Evolutionary conservation across 2,329 filamentous ascomycete genomes (phyloP).

Genomic region (Diaporthe caulivora): DNA sequence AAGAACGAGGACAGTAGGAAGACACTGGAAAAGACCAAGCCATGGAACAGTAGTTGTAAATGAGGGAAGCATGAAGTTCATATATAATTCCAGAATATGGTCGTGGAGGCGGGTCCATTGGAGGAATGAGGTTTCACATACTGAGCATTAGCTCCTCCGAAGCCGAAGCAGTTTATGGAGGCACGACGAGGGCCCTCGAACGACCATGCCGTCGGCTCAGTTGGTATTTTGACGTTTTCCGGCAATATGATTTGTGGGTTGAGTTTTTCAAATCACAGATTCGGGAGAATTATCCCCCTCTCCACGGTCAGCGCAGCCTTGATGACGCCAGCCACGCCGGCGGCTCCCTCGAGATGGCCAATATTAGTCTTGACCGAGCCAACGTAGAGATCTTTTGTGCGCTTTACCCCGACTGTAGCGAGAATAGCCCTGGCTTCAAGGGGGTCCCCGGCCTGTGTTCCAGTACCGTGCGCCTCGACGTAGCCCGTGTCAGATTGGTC

Average conservation of each 20-base stretch:
- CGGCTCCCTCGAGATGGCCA: slow-evolving; percentile 29
- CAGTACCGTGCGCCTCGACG: slow-evolving; percentile 44
- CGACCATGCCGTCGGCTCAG: neutral
- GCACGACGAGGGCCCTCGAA: neutral
- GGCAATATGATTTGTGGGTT: slow-evolving; percentile 9
- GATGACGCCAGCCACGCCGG: slow-evolving; percentile 25
- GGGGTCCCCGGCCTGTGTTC: slow-evolving; percentile 2
- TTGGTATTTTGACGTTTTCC: slow-evolving; percentile 23
- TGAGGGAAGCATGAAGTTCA: neutral
- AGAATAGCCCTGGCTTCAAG: slow-evolving; percentile 14
- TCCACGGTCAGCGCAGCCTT: slow-evolving; percentile 18
- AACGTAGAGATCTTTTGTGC: slow-evolving; percentile 37
- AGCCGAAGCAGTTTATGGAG: slow-evolving; percentile 17
- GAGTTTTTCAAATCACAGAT: slow-evolving; percentile 43
- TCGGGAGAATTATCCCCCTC: slow-evolving; percentile 43
- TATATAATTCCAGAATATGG: neutral
- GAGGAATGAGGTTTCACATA: neutral
- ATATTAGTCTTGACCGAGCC: slow-evolving; percentile 46
- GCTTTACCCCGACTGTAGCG: slow-evolving; percentile 8
- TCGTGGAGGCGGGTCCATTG: too few relatives aligned
- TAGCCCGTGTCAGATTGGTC: slow-evolving; percentile 38
- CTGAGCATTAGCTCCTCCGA: slow-evolving; percentile 7
- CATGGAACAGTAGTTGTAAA: neutral
- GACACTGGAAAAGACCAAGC: neutral
- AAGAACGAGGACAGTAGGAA: neutral